phyloP scores from a whole-genome alignment of 495 filamentous ascomycete genomes.

The Glonium stellatum region DNA sequence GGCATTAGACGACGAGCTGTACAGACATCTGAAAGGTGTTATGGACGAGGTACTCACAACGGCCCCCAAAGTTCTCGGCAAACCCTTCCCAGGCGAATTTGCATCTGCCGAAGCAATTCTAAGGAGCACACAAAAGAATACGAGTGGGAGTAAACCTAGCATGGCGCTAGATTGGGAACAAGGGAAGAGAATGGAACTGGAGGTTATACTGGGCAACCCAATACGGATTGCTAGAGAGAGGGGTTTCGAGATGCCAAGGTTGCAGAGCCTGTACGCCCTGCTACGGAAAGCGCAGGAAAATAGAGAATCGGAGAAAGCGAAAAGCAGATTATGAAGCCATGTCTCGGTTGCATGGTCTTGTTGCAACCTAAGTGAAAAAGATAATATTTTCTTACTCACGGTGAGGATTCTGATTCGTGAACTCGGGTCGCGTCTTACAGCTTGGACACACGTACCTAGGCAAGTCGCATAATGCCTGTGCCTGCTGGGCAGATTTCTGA shows the following conservation, averaged over 20 bases:
- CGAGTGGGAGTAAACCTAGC: conserved; percentile 48
- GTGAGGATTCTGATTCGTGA: no score
- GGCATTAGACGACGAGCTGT: conserved; percentile 44
- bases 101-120: conserved; percentile 50
- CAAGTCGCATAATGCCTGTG: no score
- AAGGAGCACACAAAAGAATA: conserved; percentile 47
- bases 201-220: conserved; percentile 57
- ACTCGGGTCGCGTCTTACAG: no score
- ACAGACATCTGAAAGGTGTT: conserved; percentile 39
- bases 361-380: no score
- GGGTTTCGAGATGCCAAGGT: conserved; percentile 47
- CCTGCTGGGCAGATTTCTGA: no score
- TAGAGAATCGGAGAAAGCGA: conserved; percentile 33
- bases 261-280: conserved; percentile 48
- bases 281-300: conserved; percentile 41
- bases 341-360: background rate
- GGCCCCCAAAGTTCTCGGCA: conserved; percentile 46
- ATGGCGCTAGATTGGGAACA: conserved; percentile 56
- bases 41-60: conserved; percentile 55
- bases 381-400: no score
- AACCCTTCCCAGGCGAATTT: conserved; percentile 38
- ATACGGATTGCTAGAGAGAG: conserved; percentile 45
- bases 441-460: no score
- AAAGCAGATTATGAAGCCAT: conserved; percentile 23
- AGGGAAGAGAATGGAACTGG: conserved; percentile 50